Conservation (phyloP, 805 yeast genomes). For the Yarrowia deformans region DNA sequence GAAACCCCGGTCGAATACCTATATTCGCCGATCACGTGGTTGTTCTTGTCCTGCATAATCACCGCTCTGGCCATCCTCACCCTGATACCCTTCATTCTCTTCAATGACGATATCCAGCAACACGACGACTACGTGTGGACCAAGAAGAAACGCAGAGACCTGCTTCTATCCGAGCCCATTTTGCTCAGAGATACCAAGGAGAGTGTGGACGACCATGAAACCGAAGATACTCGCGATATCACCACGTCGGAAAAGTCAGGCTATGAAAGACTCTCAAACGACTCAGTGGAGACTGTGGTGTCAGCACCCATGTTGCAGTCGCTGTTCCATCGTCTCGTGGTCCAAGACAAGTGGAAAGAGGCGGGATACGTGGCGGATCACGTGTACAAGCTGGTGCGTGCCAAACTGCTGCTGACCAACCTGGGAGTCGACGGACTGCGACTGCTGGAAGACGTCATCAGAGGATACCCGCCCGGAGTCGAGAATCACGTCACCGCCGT, state of each 20-base stretch:
- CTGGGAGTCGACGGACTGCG: constrained; percentile 24
- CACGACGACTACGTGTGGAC: constrained; percentile 7
- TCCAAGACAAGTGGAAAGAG: constrained; percentile 27
- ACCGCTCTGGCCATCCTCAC: constrained; percentile 14
- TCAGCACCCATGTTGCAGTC: constrained; percentile 20
- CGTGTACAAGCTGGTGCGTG: constrained; percentile 29
- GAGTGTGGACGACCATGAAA: background rate
- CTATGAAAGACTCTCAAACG: too few relatives aligned
- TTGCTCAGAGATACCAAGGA: constrained; percentile 13
- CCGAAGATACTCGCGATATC: too few relatives aligned
- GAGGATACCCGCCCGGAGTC: constrained; percentile 32
- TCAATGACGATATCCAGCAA: constrained; percentile 3
- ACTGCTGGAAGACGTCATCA: constrained; percentile 24
- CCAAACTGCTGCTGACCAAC: constrained; percentile 24
- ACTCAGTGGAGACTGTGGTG: background rate
- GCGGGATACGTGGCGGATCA: constrained; percentile 26
- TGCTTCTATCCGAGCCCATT: background rate
- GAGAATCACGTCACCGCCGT: constrained; percentile 10
- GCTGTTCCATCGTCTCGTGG: constrained; percentile 18
- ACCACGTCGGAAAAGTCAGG: too few relatives aligned
- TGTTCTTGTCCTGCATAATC: constrained; percentile 6
- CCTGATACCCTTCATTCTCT: constrained; percentile 8
- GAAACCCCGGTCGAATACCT: background rate
- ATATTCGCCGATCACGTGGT: constrained; percentile 12
- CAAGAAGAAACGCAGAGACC: constrained; percentile 1